Evolutionary conservation across 129 eudicot species (phyloP), one percentile per base, ranked within the genome.

Genomic region (Tanacetum coccineum): DNA sequence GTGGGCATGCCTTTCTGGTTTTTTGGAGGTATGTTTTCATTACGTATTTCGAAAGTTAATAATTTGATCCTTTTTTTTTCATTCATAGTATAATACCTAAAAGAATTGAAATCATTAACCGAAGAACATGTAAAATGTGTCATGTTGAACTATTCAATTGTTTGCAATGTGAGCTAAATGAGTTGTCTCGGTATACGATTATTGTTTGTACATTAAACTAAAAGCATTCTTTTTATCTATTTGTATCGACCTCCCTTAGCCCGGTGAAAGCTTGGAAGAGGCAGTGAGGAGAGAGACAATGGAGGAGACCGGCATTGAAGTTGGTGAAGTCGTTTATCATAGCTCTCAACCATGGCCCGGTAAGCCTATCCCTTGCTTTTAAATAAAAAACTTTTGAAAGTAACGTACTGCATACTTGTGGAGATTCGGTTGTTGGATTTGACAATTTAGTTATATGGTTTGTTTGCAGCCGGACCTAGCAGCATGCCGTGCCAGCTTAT

Each of bases 311-410:
- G 97, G 97, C 50, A 80, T 86, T 78, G 95, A 90, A 72, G 91
- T 90, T 54, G 97, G 91, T 12, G 90, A 90, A 68, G 91, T 86
- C 51, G 73, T 81, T 67, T 89, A 90, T 70, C 95, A 90, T 76
- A 90, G 97, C 66, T 90, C 97, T 77, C 97, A 90, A 76, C 97
- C 91, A 60, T 90, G 97, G 95, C 97, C 97, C 22, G 90, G 96
- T 89, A 76, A 47, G 56, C 18, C 57, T 71, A 2, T 65, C 6
- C 68, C 28, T 0, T 68, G n/a, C 14, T 21, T 13, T 11, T 2
- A 18, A n/a, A 30, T 15, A 32, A 39, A 54, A 11, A 4, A 25
- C 39, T 11, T 20, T 13, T 6, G 3, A 28, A 18, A 25, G 39
- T 6, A 25, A 59, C 18, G 12, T 59, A 25, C 19, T 59, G 13